Percentiles rank a stretch among this genome's conserved stretches.
Conservation (phyloP, 164 flowering plant genomes). For the Brasenia schreberi region DNA sequence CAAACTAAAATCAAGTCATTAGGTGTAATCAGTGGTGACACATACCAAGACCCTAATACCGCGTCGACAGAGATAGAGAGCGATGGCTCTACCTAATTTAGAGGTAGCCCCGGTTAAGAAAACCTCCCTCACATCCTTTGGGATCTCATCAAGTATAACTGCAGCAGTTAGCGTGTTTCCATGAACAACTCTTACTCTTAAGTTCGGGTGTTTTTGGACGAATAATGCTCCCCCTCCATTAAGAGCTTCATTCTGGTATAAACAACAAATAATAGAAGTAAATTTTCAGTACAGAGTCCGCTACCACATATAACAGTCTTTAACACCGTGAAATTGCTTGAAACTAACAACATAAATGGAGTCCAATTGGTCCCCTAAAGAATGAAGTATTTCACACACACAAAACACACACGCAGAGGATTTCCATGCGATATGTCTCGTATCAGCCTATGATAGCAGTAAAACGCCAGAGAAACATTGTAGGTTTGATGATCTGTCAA, state of each 20-base stretch:
- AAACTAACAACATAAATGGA: too few species aligned
- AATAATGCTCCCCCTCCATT: slow-evolving; percentile 90
- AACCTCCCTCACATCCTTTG: slow-evolving; percentile 50
- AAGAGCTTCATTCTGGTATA: slow-evolving; percentile 64
- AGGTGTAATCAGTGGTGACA: neutral
- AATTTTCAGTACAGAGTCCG: neutral
- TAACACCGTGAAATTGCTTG: too few species aligned
- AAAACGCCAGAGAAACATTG: too few species aligned
- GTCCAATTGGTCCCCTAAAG: too few species aligned
- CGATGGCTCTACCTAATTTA: slow-evolving; percentile 92
- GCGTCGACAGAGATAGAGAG: slow-evolving; percentile 67
- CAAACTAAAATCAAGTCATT: too few species aligned
- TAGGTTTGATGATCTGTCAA: too few species aligned
- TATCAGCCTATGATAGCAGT: too few species aligned
- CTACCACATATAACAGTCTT: too few species aligned
- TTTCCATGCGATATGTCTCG: too few species aligned
- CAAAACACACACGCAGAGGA: too few species aligned
- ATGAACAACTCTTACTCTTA: slow-evolving; percentile 74
- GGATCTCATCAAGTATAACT: slow-evolving; percentile 64
- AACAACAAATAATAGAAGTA: neutral
- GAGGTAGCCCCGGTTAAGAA: slow-evolving; percentile 92
- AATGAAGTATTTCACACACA: too few species aligned
- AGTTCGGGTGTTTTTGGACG: slow-evolving; percentile 64
- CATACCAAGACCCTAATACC: slow-evolving; percentile 61
- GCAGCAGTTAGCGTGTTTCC: slow-evolving; percentile 94